Evolutionary conservation across 2,329 filamentous ascomycete species (phyloP), one percentile per base, ranked within the genome.

Genomic region (Chrysoporthe cubensis): DNA sequence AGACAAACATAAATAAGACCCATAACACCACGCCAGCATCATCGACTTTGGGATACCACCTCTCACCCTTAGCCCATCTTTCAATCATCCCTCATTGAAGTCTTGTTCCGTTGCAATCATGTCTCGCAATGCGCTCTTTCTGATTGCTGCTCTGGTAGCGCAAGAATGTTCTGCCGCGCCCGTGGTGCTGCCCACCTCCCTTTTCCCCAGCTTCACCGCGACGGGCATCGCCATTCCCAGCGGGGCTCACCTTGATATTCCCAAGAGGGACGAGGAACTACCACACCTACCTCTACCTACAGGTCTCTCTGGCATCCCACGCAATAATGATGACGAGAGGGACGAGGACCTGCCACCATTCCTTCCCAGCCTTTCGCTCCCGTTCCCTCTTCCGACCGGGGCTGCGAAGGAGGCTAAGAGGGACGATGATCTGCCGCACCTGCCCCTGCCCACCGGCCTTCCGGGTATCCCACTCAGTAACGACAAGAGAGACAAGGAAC

Each of bases 131-230:
- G 14, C 43, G n/a, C 43, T 60, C 32, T 32, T 60, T 48, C 11
- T 65, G 11, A n/a, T 65, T 59, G 63, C 56, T 18, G 63, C 63
- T 65, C 56, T 65, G 63, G 54, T 59, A 65, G 63, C 63, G 56
- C 63, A 65, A 34, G 42, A 65, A 37, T 65, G 63, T 42, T 65
- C 56, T 42, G 63, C 56, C 16, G 56, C 37, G 13, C 63, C 63
- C 7, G 63, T 60, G 32, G 54, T 65, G 43, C 18, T 59, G 54
- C 63, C 56, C 4, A 50, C 63, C 1, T 59, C 54, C 46, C 43
- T 59, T 18, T 26, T 40, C 26, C 34, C 63, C 37, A 65, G 63
- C 46, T 37, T 65, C 32, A 65, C 63, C 34, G 14, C 37, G 6
- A 52, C 40, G 32, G 42, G 54, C 13, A 50, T 60, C 46, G 54